Conservation (phyloP, 129 eudicot species). For the Deinandra increscens region DNA sequence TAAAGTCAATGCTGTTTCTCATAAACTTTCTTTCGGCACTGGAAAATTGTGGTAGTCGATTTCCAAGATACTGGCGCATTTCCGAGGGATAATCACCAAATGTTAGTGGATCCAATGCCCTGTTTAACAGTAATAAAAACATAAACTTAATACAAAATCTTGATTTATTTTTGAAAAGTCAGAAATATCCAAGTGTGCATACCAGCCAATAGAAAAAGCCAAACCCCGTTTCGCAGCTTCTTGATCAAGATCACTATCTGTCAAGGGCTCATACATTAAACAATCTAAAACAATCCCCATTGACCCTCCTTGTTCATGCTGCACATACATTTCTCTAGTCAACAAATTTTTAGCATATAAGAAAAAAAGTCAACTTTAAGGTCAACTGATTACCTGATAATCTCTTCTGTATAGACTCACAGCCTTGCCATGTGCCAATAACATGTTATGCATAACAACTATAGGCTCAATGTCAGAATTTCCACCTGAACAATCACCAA, state of each 20-base stretch:
- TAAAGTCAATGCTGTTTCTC: slow-evolving; percentile 56
- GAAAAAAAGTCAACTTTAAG: slow-evolving; percentile 19
- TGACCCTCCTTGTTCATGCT: slow-evolving; percentile 59
- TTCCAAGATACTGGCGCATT: slow-evolving; percentile 58
- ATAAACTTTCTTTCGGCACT: slow-evolving; percentile 42
- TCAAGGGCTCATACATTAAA: slow-evolving; percentile 49
- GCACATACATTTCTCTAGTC: slow-evolving; percentile 27
- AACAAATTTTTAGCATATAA: neutral
- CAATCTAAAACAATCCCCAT: slow-evolving; percentile 49
- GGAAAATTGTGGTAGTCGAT: slow-evolving; percentile 58
- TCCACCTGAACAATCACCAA: slow-evolving; percentile 66
- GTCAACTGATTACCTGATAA: slow-evolving; percentile 43
- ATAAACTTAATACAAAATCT: neutral
- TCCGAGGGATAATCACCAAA: slow-evolving; percentile 79
- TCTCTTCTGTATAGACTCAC: slow-evolving; percentile 50
- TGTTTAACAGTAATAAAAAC: slow-evolving; percentile 24
- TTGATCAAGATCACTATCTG: slow-evolving; percentile 41
- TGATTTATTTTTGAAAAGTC: neutral
- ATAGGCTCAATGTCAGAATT: slow-evolving; percentile 79
- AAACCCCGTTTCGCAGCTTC: slow-evolving; percentile 68
- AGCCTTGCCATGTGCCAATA: slow-evolving; percentile 84
- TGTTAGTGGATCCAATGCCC: slow-evolving; percentile 76
- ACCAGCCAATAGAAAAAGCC: slow-evolving; percentile 73
- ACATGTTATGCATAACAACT: slow-evolving; percentile 61
- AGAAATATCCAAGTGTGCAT: slow-evolving; percentile 14